Evolutionary conservation across 2,329 filamentous ascomycete genomes (phyloP), one percentile per base, ranked within the genome.

Genomic region (Sporothrix globosa): DNA sequence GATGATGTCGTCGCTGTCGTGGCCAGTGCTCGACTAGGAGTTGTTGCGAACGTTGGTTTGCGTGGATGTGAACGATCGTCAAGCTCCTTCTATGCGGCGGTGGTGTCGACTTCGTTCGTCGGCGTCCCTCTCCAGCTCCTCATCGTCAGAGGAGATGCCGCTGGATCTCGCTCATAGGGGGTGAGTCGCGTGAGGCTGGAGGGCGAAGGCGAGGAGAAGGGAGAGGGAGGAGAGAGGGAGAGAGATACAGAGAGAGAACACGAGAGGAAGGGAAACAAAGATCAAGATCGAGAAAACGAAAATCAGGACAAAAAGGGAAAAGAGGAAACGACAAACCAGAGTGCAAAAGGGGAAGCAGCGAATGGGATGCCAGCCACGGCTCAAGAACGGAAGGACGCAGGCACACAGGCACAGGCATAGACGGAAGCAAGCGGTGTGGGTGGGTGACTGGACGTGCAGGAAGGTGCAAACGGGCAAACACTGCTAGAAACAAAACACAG

Each of bases 321-420:
- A 52, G 44, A 52, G 63, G 63, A 68, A 58, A 60, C 58, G 39
- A 46, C 39, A 24, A 48, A 77, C 76, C 30, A 46, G 71, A 68
- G 78, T 66, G 79, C 79, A 71, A 77, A 81, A 58, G 70, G 71
- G 34, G 56, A 71, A 48, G 74, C 76, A 30, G 80, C 79, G 68
- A 75, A 78, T 24, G 75, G 77, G 7, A 70, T 74, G 52, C 76
- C 74, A 66, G 73, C 79, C 46, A 72, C 76, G 74, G 41, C 68
- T n/a, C n/a, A n/a, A n/a, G n/a, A n/a, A n/a, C n/a, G 77, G 67
- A 79, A 63, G 44, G 58, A 61, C 24, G n/a, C 21, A 63, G 41
- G 41, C n/a, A 63, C 39, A 60, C 56, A 60, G 56, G 34, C 56
- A 60, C 53, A 60, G 56, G 3, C 27, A 30, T 3, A 30, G 34